A percentile compares a stretch with the other conserved stretches of the same genome.
Conservation (phyloP, 768 basidiomycete species). For the Naematelia encephala region DNA sequence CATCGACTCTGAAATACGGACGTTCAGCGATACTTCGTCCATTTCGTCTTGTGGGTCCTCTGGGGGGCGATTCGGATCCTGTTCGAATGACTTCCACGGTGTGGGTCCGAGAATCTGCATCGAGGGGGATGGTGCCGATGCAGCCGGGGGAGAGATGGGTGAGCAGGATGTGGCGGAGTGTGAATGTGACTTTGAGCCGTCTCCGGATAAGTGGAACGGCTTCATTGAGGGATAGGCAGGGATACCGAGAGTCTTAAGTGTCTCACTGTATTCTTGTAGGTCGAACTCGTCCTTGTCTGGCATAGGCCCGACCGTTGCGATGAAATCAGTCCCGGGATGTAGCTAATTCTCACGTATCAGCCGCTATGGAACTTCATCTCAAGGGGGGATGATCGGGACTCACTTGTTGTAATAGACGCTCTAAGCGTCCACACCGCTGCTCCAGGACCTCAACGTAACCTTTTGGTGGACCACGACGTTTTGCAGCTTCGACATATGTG, state of each 20-base stretch:
- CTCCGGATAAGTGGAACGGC: slow-evolving; percentile 23
- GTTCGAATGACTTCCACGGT: slow-evolving; percentile 31
- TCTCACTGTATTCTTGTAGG: slow-evolving; percentile 43
- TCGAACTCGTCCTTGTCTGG: slow-evolving; percentile 46
- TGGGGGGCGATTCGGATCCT: slow-evolving; percentile 20
- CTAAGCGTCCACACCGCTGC: slow-evolving; percentile 45
- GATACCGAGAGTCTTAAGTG: slow-evolving; percentile 21
- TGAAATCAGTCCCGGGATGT: slow-evolving; percentile 43
- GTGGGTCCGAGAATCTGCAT: slow-evolving; percentile 16
- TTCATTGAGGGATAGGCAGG: slow-evolving; percentile 36
- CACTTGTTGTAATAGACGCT: slow-evolving; percentile 41
- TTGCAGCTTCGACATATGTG: slow-evolving; percentile 54
- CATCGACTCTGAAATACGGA: slow-evolving; percentile 15
- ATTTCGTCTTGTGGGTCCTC: slow-evolving; percentile 14
- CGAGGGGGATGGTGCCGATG: slow-evolving; percentile 12
- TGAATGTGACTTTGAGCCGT: background rate
- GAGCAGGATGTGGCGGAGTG: background rate
- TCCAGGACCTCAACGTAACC: slow-evolving; percentile 49
- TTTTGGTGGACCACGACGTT: slow-evolving; percentile 43
- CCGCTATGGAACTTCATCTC: slow-evolving; percentile 23
- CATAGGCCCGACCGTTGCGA: slow-evolving; percentile 43
- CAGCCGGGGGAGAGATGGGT: slow-evolving; percentile 9
- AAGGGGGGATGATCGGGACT: too few species aligned
- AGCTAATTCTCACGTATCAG: slow-evolving; percentile 40
- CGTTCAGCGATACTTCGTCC: slow-evolving; percentile 22